These are phyloP conservation scores for Kandelia obovata DNA, from an alignment of 345 rosid genomes.

Conservation along the genomic window DNA sequence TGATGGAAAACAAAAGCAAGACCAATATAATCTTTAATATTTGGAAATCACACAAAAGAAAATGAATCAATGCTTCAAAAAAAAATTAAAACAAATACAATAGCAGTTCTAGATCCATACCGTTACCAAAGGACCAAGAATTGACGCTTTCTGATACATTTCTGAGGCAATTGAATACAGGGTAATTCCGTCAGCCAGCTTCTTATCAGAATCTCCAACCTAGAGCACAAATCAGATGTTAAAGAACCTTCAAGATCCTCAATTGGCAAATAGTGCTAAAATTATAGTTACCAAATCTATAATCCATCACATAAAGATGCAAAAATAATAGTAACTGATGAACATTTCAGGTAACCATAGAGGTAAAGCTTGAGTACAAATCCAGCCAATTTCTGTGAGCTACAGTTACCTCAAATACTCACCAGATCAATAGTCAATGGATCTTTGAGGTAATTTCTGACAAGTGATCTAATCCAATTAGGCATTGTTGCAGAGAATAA, in stretches of 20 bases:
- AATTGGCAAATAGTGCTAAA: too few species aligned
- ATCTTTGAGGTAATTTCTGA: conserved; percentile 61
- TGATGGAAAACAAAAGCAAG: conserved; percentile 1
- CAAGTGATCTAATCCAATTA: conserved; percentile 69
- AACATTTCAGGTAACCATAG: background rate
- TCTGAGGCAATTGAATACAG: conserved; percentile 64
- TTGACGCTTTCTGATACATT: conserved; percentile 50
- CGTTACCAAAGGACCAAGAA: conserved; percentile 74
- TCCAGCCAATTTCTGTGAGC: too few species aligned
- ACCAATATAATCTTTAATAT: background rate
- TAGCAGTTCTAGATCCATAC: conserved; percentile 36
- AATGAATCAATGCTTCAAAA: background rate
- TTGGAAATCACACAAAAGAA: conserved; percentile 2
- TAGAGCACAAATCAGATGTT: conserved; percentile 25
- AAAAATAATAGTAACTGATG: background rate
- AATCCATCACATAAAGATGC: background rate
- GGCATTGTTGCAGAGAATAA: conserved; percentile 99
- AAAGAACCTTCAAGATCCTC: background rate
- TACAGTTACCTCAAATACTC: conserved; percentile 24
- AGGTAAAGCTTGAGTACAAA: background rate
- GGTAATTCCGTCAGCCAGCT: conserved; percentile 88
- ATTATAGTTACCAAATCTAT: too few species aligned
- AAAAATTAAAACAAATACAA: background rate
- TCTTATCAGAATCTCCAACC: conserved; percentile 95
- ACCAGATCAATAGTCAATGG: conserved; percentile 93